Conservation (phyloP, 352 stramenopile species). For the Phytopythium chamaehyphon region DNA sequence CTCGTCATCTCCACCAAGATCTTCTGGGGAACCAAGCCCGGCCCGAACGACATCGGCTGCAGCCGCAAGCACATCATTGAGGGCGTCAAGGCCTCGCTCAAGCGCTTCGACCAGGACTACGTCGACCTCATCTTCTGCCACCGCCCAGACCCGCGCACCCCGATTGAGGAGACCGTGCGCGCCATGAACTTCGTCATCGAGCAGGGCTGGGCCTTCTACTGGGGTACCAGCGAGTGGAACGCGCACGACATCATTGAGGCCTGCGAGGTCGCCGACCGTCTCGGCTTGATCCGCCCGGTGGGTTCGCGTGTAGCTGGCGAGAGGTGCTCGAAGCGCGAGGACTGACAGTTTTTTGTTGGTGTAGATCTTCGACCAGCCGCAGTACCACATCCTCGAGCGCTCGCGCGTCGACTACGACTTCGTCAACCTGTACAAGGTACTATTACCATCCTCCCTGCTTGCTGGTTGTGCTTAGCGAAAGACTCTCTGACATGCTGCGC, state of each 20-base stretch:
- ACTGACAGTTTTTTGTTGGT: background rate
- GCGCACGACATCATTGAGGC: conserved; percentile 63
- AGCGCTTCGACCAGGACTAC: conserved; percentile 36
- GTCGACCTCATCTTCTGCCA: conserved; percentile 59
- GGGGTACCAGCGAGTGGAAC: conserved; percentile 77
- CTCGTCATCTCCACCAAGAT: conserved; percentile 67
- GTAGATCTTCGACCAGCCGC: too few relatives aligned
- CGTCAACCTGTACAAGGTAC: too few relatives aligned
- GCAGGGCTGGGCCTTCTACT: conserved; percentile 42
- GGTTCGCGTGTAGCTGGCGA: background rate
- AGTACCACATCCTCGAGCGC: too few relatives aligned
- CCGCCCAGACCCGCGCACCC: conserved; percentile 35
- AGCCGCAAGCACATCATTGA: conserved; percentile 39
- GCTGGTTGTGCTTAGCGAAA: conserved; percentile 14
- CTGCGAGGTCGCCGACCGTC: conserved; percentile 31
- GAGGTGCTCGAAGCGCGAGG: background rate
- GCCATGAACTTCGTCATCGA: conserved; percentile 62
- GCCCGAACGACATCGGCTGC: conserved; percentile 22
- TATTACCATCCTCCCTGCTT: too few relatives aligned
- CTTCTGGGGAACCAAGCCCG: conserved; percentile 31
- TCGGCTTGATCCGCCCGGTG: conserved; percentile 23
- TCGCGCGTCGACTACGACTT: too few relatives aligned
- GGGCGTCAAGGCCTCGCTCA: conserved; percentile 31
- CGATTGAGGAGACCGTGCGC: conserved; percentile 53
- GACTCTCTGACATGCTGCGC: background rate